Percentiles rank a stretch among this genome's conserved stretches.
phyloP scores from a whole-genome alignment of 768 basidiomycete genomes.

The Peribolospora kevripleyi region DNA sequence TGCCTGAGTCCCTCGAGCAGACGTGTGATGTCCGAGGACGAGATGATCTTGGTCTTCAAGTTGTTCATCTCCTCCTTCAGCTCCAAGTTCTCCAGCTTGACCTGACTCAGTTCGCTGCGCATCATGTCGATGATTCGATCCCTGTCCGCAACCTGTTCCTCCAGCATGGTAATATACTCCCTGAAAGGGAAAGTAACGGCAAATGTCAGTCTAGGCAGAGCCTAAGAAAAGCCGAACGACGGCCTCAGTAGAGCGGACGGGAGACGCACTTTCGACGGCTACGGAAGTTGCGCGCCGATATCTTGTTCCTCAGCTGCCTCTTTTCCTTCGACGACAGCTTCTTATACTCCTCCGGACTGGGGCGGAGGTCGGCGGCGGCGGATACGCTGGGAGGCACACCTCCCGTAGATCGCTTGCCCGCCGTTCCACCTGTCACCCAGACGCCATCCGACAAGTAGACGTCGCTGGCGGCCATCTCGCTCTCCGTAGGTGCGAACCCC shows the following conservation, averaged over 20 bases:
- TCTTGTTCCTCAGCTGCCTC: slow-evolving; percentile 86
- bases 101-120: slow-evolving; percentile 53
- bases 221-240: neutral
- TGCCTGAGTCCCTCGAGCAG: too few species aligned
- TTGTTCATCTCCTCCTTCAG: slow-evolving; percentile 50
- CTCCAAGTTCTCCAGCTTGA: slow-evolving; percentile 57
- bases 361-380: slow-evolving; percentile 13
- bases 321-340: slow-evolving; percentile 93
- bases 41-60: slow-evolving; percentile 28
- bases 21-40: too few species aligned
- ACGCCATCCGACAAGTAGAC: too few species aligned
- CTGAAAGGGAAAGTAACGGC: neutral
- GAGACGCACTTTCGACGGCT: slow-evolving; percentile 43
- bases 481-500: too few species aligned
- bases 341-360: slow-evolving; percentile 74
- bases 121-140: slow-evolving; percentile 75
- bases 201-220: neutral
- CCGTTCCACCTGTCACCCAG: too few species aligned
- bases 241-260: neutral
- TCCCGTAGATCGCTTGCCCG: too few species aligned
- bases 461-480: too few species aligned
- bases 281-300: slow-evolving; percentile 83
- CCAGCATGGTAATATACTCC: slow-evolving; percentile 89
- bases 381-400: too few species aligned
- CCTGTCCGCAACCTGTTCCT: slow-evolving; percentile 75